Conservation (phyloP, 768 basidiomycete genomes). For the Coprinopsis sp. region DNA sequence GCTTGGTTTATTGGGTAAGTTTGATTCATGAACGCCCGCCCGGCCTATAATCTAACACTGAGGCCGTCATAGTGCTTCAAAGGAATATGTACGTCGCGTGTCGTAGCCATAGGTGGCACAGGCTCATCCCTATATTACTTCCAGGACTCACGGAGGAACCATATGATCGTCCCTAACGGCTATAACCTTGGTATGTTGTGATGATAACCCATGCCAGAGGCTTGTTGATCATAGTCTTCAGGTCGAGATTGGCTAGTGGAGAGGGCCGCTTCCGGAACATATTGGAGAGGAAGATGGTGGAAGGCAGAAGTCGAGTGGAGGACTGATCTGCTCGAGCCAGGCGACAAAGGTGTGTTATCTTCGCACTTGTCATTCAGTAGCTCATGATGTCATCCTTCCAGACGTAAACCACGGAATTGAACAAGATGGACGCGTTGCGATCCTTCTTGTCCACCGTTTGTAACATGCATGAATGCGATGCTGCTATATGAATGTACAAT, state of each 20-base stretch:
- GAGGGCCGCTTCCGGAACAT: constrained; percentile 54
- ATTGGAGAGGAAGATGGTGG: constrained; percentile 69
- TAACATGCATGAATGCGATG: no score
- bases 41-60: background rate
- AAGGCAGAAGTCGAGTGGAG: constrained; percentile 73
- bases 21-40: background rate
- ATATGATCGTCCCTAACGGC: constrained; percentile 72
- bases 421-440: constrained; percentile 5
- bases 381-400: background rate
- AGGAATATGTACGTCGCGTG: constrained; percentile 49
- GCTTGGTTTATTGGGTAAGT: constrained; percentile 85
- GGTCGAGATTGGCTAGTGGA: constrained; percentile 78
- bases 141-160: constrained; percentile 55
- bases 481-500: no score
- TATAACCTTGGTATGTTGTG: constrained; percentile 53
- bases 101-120: background rate
- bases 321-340: constrained; percentile 62
- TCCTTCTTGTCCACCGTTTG: background rate
- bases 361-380: background rate
- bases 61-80: constrained; percentile 50
- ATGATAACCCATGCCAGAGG: background rate
- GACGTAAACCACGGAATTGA: constrained; percentile 5
- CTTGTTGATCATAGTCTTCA: background rate
- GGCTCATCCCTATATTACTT: background rate
- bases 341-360: constrained; percentile 51